Evolutionary conservation across 2,329 filamentous ascomycete genomes (phyloP), one percentile per base, ranked within the genome.

Genomic region (Boeremia lycopersici): DNA sequence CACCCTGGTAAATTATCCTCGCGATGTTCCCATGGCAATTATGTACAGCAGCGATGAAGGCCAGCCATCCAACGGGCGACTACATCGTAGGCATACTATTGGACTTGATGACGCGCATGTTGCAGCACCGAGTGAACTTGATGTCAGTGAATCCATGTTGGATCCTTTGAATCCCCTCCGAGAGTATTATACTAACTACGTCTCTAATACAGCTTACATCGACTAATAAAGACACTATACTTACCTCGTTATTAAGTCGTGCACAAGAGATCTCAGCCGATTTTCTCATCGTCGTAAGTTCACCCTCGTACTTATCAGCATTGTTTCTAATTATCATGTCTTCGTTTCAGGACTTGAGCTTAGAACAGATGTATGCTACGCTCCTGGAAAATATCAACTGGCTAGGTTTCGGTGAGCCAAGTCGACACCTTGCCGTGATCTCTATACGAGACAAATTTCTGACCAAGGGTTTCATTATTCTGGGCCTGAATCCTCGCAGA

Each of bases 381-480:
- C 39, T 54, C 1, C 23, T 54, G 7, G 25, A 40, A 28, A 34
- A 44, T 15, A 28, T 54, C 12, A 10, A 54, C 11, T 54, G 51
- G 51, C 29, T 43, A 13, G 51, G 51, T 10, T 54, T 54, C 26
- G 51, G 39, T n/a, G 51, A 54, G 26, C 44, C 38, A 17, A 54
- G 51, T n/a, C 44, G 45, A 33, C 28, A 54, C n/a, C 17, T 48
- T 28, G 51, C 33, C 2, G n/a, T 48, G 7, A 45, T 54, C 6
- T 23, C 51, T 11, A 8, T 54, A 12, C 28, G 33, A n/a, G 19
- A 46, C 11, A 38, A 28, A 17, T 23, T 17, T 6, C 9, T 29
- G 5, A 30, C 25, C 15, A 44, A 34, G 19, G 51, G 51, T 2
- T 48, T 31, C 23, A 15, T 54, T 9, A 12, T 54, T 11, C 12